phyloP scores from a whole-genome alignment of 1,284 basidiomycete genomes.

The Microbotryum lychnidis-dioicae region DNA sequence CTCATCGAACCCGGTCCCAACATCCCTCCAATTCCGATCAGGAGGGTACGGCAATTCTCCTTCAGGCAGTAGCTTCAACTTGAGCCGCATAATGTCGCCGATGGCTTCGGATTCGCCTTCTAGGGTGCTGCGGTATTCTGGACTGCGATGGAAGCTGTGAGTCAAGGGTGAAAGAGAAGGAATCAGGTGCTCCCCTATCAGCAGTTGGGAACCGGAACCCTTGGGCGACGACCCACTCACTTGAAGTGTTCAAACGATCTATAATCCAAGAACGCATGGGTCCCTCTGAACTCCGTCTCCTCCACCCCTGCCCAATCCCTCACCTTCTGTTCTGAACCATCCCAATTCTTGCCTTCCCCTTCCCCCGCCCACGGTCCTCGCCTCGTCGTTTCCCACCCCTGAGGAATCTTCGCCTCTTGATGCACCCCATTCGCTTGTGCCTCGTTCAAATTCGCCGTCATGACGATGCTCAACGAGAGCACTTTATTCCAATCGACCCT shows the following conservation, averaged over 20 bases:
- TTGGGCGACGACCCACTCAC: too few relatives aligned
- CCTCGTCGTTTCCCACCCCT: constrained; percentile 5
- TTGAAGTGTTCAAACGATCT: neutral
- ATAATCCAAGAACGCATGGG: constrained; percentile 10
- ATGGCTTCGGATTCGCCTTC: constrained; percentile 22
- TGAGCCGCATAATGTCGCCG: constrained; percentile 23
- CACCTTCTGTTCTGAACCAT: neutral
- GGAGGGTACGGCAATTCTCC: constrained; percentile 10
- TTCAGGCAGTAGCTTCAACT: constrained; percentile 15
- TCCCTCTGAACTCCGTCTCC: constrained; percentile 6
- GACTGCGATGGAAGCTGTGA: constrained; percentile 6
- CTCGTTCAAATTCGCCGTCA: constrained; percentile 13
- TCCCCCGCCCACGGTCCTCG: neutral
- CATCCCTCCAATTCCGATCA: neutral
- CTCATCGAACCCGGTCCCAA: neutral
- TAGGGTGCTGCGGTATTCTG: neutral
- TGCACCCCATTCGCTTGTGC: constrained; percentile 4
- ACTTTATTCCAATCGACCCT: constrained; percentile 19
- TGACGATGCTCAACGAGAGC: constrained; percentile 11
- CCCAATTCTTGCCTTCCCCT: neutral
- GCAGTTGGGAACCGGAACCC: too few relatives aligned
- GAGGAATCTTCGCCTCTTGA: neutral
- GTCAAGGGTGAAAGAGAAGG: neutral
- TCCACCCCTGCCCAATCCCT: constrained; percentile 25
- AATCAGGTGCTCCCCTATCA: neutral